Base-by-base conservation (phyloP, 2,329 filamentous ascomycete genomes). In the Colletotrichum sidae region DNA sequence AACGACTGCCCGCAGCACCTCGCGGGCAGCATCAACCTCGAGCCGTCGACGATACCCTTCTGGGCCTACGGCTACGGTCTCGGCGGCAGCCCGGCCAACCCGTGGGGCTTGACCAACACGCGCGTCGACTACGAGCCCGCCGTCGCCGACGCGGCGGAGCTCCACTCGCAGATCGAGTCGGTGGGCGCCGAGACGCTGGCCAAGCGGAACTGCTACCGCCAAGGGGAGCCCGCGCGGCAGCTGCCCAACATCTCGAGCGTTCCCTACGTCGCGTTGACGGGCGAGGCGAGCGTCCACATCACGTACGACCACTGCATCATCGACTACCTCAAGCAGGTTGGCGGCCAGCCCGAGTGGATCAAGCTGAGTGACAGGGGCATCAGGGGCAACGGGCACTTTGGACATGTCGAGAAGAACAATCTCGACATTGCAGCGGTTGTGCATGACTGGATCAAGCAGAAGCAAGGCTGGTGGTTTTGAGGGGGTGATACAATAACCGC, bases 221-320 rank as follows among this genome's bases (percentile, higher is more conserved):
- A 76, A 55, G 69, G 68, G 53, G 57, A 68, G 53, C 72, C 74
- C 4, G 73, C 69, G 8, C 77, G 77, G 58, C 72, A 77, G 68
- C 70, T 87, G 55, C 73, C 71, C 2, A 84, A 85, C 60, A 71
- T 88, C 11, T 71, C 70, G 6, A 74, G 75, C 15, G 76, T 85
- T 8, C 83, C 81, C 0, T 78, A 82, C 6, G 72, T 86, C 12
- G 72, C 84, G 13, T 72, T 84, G 25, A 85, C 82, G 0, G 75
- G 77, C 11, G 82, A 86, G 69, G 81, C 84, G 8, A 82, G 80
- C 35, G 84, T 81, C 51, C 84, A 87, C 73, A 77, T 78, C 12
- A 75, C 78, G 17, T 86, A 86, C 69, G 85, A 87, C 64, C 80
- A 84, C 69, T 86, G 83, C 68, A 85, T 81, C 2, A 79, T 84